Percentiles rank a stretch among this genome's conserved stretches.
Conservation (phyloP, 441 rosid species). For the Capsella rubella region DNA sequence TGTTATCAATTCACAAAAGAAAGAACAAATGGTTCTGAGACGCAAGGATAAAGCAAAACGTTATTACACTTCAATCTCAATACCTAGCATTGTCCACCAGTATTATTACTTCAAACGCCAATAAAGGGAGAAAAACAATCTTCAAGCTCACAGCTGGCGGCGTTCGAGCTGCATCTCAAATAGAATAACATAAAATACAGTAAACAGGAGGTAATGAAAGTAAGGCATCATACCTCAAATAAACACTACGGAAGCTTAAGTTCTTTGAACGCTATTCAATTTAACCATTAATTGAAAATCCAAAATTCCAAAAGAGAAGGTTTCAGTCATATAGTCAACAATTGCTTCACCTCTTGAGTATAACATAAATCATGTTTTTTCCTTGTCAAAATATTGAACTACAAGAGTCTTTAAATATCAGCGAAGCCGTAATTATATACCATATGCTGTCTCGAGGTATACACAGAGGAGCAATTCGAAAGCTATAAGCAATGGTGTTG, state of each 20-base stretch:
- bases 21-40: conserved; percentile 2
- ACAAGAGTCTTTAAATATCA: conserved; percentile 6
- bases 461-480: conserved; percentile 96
- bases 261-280: not conserved
- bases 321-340: conserved; percentile 1
- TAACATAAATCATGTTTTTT: not conserved
- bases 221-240: not conserved
- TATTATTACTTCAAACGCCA: conserved; percentile 78
- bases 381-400: conserved; percentile 8
- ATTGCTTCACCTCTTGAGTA: not conserved
- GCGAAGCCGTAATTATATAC: conserved; percentile 49
- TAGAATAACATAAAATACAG: conserved; percentile 10
- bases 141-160: conserved; percentile 81
- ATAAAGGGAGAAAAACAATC: conserved; percentile 86
- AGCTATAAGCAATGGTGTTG: conserved; percentile 91
- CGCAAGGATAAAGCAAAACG: not conserved
- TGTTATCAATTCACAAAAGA: not conserved
- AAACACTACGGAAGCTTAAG: not conserved
- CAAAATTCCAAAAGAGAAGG: not conserved
- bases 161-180: conserved; percentile 54
- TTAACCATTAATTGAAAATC: conserved; percentile 1
- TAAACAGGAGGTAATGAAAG: conserved; percentile 20
- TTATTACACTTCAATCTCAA: not conserved
- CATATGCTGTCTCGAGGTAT: conserved; percentile 84
- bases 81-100: conserved; percentile 96